Evolutionary conservation across 2,329 filamentous ascomycete species (phyloP).

Genomic region (Coleophoma cylindrospora): DNA sequence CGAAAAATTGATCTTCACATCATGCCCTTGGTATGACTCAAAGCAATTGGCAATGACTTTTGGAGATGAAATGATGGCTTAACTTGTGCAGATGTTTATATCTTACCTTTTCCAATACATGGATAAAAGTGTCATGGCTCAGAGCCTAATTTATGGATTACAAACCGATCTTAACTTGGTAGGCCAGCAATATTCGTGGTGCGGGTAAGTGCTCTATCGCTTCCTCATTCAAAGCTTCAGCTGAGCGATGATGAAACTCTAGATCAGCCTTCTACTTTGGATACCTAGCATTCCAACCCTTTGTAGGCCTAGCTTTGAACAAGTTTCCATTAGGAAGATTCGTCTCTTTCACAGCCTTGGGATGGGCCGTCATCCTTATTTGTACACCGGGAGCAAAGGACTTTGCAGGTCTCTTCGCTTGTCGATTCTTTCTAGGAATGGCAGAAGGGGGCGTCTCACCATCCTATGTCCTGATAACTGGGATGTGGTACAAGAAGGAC

Average conservation of each 20-base stretch:
- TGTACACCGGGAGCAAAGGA: slow-evolving; percentile 1
- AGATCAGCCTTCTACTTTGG: slow-evolving; percentile 1
- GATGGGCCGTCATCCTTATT: slow-evolving; percentile 1
- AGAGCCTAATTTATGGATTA: not conserved
- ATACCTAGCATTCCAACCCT: not conserved
- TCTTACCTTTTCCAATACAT: too few relatives aligned
- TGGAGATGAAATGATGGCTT: too few relatives aligned
- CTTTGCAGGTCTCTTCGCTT: slow-evolving; percentile 4
- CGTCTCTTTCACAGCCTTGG: not conserved
- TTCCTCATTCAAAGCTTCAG: not conserved
- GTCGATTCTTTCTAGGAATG: slow-evolving; percentile 5
- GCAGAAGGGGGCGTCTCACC: slow-evolving; percentile 5
- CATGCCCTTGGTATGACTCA: too few relatives aligned
- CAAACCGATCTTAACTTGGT: not conserved
- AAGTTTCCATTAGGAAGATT: not conserved
- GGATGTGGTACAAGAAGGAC: slow-evolving; percentile 45
- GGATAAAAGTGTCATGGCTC: not conserved
- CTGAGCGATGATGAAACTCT: not conserved
- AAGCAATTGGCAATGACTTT: too few relatives aligned
- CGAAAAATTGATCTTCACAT: too few relatives aligned
- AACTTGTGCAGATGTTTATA: too few relatives aligned
- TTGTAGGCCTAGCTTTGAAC: not conserved
- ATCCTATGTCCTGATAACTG: slow-evolving; percentile 40
- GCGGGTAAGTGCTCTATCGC: not conserved
- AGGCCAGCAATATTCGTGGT: slow-evolving; percentile 1